These are phyloP conservation scores for Glycine tomentella DNA, from an alignment of 306 rosid genomes.

Conservation along the genomic window DNA sequence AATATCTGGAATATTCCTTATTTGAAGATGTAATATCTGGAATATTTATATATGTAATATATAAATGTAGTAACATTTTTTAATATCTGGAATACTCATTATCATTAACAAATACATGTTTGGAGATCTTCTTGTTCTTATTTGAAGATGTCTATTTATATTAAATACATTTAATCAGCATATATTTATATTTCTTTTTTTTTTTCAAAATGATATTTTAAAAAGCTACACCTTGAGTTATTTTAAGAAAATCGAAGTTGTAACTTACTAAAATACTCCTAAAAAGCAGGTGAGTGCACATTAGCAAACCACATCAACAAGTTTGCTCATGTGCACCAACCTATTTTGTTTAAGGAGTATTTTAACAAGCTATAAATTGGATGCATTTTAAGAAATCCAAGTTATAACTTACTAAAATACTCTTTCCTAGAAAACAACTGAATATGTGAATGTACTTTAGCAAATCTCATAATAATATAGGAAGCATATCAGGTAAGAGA, in stretches of 20 bases:
- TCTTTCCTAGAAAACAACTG: background rate
- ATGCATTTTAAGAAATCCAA: background rate
- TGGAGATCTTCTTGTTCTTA: conserved; percentile 33
- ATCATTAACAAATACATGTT: conserved; percentile 33
- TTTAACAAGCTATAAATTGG: background rate
- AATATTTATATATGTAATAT: background rate
- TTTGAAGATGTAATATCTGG: no score
- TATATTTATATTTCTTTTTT: background rate
- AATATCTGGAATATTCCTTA: no score
- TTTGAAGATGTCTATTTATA: conserved; percentile 8
- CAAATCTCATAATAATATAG: conserved; percentile 1
- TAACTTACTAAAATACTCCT: background rate
- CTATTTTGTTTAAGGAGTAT: background rate
- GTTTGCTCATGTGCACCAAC: background rate
- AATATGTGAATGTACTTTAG: background rate
- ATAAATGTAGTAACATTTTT: background rate
- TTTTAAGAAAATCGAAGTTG: background rate
- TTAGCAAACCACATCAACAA: background rate
- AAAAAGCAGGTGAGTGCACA: background rate
- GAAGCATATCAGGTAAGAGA: background rate
- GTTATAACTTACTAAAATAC: background rate
- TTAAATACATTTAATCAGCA: background rate
- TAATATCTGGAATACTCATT: conserved; percentile 16
- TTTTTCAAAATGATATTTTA: background rate
- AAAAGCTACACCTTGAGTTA: background rate